A percentile compares a stretch with the other conserved stretches of the same genome.
Evolutionary conservation across 169 alveolate species (phyloP).

Genomic region (Plasmodium gonderi): DNA sequence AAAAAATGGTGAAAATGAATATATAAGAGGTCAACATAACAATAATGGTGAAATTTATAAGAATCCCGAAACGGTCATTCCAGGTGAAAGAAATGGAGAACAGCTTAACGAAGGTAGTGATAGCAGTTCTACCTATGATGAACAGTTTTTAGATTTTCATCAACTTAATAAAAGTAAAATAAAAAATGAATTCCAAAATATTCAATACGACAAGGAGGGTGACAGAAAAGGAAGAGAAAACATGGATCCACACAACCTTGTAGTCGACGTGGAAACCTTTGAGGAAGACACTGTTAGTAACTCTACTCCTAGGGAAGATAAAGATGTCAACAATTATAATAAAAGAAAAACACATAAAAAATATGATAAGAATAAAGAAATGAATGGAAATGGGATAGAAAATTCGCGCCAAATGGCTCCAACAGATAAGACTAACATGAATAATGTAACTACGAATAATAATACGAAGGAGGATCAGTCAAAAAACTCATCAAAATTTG

Average conservation of each 20-base stretch:
- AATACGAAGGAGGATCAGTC: background rate
- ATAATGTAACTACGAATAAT: background rate
- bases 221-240: background rate
- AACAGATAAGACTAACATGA: background rate
- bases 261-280: too few species aligned
- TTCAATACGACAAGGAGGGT: background rate
- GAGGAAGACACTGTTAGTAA: too few species aligned
- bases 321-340: too few species aligned
- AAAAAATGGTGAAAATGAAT: background rate
- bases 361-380: background rate
- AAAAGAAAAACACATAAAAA: background rate
- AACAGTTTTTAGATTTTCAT: slow-evolving; percentile 20
- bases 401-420: background rate
- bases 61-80: background rate
- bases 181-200: slow-evolving; percentile 7
- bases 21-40: background rate
- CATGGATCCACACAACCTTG: too few species aligned
- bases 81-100: background rate
- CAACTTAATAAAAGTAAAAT: slow-evolving; percentile 39
- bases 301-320: background rate
- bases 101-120: background rate
- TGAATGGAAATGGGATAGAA: background rate
- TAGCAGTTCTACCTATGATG: slow-evolving; percentile 52
- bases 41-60: background rate
- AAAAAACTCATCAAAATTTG: background rate